Evolutionary conservation across 768 basidiomycete genomes (phyloP), one percentile per base, ranked within the genome.

Genomic region (Leccinum broughii): DNA sequence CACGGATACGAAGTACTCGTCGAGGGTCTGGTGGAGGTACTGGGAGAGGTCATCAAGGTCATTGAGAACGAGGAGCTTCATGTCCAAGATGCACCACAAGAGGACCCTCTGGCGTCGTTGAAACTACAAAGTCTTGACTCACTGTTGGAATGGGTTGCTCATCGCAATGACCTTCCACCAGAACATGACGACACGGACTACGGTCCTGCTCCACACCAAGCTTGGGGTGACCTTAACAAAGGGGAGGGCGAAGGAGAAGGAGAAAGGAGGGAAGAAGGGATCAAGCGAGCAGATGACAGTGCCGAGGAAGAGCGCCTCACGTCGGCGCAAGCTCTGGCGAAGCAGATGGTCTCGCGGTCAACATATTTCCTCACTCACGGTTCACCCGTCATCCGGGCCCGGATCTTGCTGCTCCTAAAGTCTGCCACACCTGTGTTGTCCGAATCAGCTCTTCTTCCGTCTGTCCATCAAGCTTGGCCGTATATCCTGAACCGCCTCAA

Each of bases 391-490:
- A 89, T 98, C 61, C 91, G 95, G 10, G 85, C 91, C 3, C 85
- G 88, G 20, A 92, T 98, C 51, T 80, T 98, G 54, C 76, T 80
- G 2, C 80, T 99, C 14, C 77, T 99, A 44, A 77, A 83, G 13
- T 83, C 86, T 1, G 86, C 95, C 2, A 84, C 92, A 4, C 83
- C 89, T 0, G 86, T 95, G 6, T 78, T 87, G 22, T 82, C 82
- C 0, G 88, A 88, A 67, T 84, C 87, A 13, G 85, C 89, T 15
- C 81, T 98, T 17, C 82, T 98, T 44, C 91, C 94, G 2, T 82
- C 90, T 5, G 83, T 98, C 37, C 92, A 98, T 73, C 82, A 83
- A 22, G 89, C 92, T 2, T 99, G 97, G 97, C 93, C 93, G n/a
- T 92, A 89, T 72, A 85, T 99, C 65, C 76, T 98, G 57, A 93